A percentile compares a stretch with the other conserved stretches of the same genome.
Conservation (phyloP, 1,284 basidiomycete genomes). For the Quambalaria eucalypti region DNA sequence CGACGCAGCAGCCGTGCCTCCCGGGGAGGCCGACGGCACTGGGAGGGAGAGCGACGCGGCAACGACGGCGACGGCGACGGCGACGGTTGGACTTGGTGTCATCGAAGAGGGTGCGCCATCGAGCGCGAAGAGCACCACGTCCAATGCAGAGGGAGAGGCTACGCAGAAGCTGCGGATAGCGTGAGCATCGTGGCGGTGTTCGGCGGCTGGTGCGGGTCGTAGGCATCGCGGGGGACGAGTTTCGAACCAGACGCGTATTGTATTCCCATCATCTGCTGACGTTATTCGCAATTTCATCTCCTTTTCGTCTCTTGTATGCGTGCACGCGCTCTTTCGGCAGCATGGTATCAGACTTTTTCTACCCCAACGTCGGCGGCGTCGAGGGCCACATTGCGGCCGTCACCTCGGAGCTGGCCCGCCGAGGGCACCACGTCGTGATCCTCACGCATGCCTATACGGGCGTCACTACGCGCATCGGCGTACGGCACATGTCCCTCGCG, state of each 20-base stretch:
- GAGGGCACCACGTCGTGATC: constrained; percentile 85
- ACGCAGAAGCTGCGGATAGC: background rate
- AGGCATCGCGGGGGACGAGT: too few relatives aligned
- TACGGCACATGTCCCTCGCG: constrained; percentile 67
- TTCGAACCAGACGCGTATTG: too few relatives aligned
- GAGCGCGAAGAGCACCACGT: background rate
- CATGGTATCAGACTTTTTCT: constrained; percentile 96
- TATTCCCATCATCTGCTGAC: too few relatives aligned
- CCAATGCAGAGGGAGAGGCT: background rate
- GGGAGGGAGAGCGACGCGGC: too few relatives aligned
- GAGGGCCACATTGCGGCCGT: constrained; percentile 80
- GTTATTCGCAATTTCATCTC: too few relatives aligned
- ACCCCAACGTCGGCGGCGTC: constrained; percentile 86
- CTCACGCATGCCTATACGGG: constrained; percentile 85
- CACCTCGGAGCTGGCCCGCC: constrained; percentile 59
- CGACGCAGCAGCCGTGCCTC: too few relatives aligned
- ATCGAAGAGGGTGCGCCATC: background rate
- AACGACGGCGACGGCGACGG: too few relatives aligned
- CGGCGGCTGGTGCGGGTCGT: too few relatives aligned
- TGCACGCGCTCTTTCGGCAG: constrained; percentile 49
- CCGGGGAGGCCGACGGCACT: too few relatives aligned
- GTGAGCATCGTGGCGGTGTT: background rate
- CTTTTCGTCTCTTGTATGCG: too few relatives aligned
- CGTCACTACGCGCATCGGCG: constrained; percentile 71
- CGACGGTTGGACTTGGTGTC: too few relatives aligned